These are phyloP conservation scores for Lanzia echinophila DNA, from an alignment of 2,329 filamentous ascomycete genomes.

Conservation along the genomic window DNA sequence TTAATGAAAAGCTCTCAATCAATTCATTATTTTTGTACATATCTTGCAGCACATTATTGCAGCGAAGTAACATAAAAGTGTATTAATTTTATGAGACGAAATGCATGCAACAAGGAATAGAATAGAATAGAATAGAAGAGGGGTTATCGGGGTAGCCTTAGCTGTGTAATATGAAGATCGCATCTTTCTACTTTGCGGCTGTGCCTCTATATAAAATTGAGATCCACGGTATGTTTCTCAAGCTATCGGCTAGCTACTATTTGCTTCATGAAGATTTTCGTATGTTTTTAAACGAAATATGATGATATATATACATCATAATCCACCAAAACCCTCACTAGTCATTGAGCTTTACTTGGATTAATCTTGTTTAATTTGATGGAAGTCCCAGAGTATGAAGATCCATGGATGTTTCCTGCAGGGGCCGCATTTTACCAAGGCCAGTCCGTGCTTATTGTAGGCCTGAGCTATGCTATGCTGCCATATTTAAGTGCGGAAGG, in stretches of 20 bases:
- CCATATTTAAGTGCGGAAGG: too few relatives aligned
- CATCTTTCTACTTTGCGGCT: neutral
- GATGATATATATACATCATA: neutral
- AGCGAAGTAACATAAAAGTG: constrained; percentile 2
- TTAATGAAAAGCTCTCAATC: neutral
- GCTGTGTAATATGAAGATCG: too few relatives aligned
- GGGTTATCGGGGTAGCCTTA: neutral
- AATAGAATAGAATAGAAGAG: too few relatives aligned
- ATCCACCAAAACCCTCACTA: too few relatives aligned
- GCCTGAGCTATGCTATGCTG: neutral
- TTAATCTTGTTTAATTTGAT: too few relatives aligned
- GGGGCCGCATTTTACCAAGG: neutral
- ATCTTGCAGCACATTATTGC: neutral
- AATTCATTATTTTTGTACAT: constrained; percentile 6
- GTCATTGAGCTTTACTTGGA: too few relatives aligned
- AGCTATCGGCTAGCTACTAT: neutral
- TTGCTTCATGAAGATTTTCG: too few relatives aligned
- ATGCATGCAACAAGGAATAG: neutral
- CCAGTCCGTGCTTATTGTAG: neutral
- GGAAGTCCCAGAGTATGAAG: too few relatives aligned
- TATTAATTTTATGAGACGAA: neutral
- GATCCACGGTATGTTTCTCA: neutral
- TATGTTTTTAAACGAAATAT: too few relatives aligned
- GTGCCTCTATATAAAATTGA: neutral
- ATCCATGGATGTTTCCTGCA: neutral